Evolutionary conservation across 768 basidiomycete species (phyloP).

Genomic region (Suillus variegatus): DNA sequence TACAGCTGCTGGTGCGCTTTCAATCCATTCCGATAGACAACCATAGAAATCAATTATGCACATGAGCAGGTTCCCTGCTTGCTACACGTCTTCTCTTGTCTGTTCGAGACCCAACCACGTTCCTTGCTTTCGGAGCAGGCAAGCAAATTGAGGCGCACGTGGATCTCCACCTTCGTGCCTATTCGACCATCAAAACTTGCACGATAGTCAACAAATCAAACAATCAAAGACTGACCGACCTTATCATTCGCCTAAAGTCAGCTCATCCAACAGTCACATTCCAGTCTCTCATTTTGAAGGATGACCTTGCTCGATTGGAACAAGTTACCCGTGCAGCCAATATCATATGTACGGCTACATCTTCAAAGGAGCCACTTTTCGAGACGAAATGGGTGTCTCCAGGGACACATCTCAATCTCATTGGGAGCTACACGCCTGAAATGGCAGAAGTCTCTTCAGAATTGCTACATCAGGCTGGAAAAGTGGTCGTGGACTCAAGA

Average conservation of each 20-base stretch:
- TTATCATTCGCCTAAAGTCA: conserved; percentile 33
- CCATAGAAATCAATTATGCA: background rate
- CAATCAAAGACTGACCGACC: conserved; percentile 46
- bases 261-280: conserved; percentile 29
- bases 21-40: background rate
- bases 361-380: conserved; percentile 71
- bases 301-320: conserved; percentile 6
- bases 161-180: conserved; percentile 58
- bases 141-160: conserved; percentile 70
- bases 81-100: conserved; percentile 58
- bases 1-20: conserved; percentile 70
- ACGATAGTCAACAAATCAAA: conserved; percentile 64
- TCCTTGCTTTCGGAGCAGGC: conserved; percentile 76
- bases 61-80: conserved; percentile 60
- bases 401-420: conserved; percentile 70
- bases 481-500: conserved; percentile 73
- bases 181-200: conserved; percentile 51
- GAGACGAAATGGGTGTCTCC: conserved; percentile 60
- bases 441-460: conserved; percentile 76
- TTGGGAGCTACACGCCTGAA: conserved; percentile 78
- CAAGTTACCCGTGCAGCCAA: conserved; percentile 34
- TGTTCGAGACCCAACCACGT: conserved; percentile 33
- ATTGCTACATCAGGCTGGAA: conserved; percentile 55
- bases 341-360: conserved; percentile 76
- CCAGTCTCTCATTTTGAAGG: conserved; percentile 11